Conservation (phyloP, 2,329 filamentous ascomycete species). For the Pochonia chlamydosporia region DNA sequence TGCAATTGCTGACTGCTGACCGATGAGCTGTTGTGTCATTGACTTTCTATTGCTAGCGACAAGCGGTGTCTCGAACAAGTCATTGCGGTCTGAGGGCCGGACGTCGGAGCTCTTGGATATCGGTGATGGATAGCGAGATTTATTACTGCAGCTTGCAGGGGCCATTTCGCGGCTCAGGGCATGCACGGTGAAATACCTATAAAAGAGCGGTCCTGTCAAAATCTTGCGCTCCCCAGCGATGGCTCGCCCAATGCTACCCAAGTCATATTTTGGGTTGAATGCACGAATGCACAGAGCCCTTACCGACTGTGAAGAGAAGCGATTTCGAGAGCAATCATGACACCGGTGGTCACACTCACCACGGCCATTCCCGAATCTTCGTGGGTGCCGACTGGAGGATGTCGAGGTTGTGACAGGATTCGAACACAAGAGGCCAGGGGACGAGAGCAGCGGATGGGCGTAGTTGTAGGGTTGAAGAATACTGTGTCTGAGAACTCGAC, state of each 20-base stretch:
- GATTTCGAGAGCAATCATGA: no score
- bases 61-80: no score
- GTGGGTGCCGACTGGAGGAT: constrained; percentile 4
- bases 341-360: not conserved
- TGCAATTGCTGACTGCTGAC: no score
- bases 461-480: not conserved
- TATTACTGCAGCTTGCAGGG: not conserved
- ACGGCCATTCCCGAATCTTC: not conserved
- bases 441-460: not conserved
- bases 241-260: no score
- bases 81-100: no score
- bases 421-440: constrained; percentile 1
- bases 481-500: not conserved
- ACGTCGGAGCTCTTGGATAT: not conserved
- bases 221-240: not conserved
- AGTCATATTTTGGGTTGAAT: no score
- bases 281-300: no score
- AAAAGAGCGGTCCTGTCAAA: constrained; percentile 1
- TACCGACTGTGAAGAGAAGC: no score
- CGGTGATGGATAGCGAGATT: not conserved
- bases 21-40: not conserved
- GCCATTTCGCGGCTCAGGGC: not conserved
- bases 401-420: constrained; percentile 9
- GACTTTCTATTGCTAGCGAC: no score
- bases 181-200: not conserved